A percentile compares a stretch with the other conserved stretches of the same genome.
Conservation (phyloP, 345 rosid genomes). For the Pugionium cornutum region DNA sequence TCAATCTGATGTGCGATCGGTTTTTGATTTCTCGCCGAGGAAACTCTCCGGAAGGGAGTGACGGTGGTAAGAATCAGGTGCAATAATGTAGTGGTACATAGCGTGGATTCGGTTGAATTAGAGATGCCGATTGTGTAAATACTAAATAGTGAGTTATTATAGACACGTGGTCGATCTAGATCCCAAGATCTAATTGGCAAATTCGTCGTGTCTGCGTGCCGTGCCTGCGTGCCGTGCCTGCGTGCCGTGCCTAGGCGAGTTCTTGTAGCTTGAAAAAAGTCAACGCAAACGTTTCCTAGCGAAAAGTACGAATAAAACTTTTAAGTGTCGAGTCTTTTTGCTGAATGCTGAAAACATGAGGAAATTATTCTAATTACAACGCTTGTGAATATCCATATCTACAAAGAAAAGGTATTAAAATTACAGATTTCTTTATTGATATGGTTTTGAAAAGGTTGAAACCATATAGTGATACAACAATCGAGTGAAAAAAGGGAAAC, state of each 20-base stretch:
- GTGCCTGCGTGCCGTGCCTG: too few species aligned
- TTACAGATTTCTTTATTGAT: too few species aligned
- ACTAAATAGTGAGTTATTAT: neutral
- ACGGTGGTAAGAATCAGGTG: constrained; percentile 30
- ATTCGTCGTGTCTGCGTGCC: constrained; percentile 7
- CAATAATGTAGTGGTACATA: constrained; percentile 4
- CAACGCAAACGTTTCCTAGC: constrained; percentile 2
- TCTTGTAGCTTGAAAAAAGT: constrained; percentile 23
- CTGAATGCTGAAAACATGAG: neutral
- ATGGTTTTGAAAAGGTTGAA: too few species aligned
- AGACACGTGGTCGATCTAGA: constrained; percentile 32
- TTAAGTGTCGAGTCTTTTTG: neutral
- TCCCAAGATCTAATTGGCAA: constrained; percentile 1
- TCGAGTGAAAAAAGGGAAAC: constrained; percentile 25
- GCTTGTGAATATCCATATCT: too few species aligned
- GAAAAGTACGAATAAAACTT: too few species aligned
- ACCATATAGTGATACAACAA: constrained; percentile 1
- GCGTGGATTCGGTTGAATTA: constrained; percentile 20
- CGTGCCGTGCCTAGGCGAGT: constrained; percentile 15
- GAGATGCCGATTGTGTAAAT: constrained; percentile 1
- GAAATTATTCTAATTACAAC: neutral
- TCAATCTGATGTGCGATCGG: constrained; percentile 20
- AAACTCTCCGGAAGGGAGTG: constrained; percentile 38
- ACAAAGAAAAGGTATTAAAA: too few species aligned
- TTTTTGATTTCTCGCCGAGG: constrained; percentile 29